These are phyloP conservation scores for Angophora floribunda DNA, from an alignment of 345 rosid species.

Conservation along the genomic window DNA sequence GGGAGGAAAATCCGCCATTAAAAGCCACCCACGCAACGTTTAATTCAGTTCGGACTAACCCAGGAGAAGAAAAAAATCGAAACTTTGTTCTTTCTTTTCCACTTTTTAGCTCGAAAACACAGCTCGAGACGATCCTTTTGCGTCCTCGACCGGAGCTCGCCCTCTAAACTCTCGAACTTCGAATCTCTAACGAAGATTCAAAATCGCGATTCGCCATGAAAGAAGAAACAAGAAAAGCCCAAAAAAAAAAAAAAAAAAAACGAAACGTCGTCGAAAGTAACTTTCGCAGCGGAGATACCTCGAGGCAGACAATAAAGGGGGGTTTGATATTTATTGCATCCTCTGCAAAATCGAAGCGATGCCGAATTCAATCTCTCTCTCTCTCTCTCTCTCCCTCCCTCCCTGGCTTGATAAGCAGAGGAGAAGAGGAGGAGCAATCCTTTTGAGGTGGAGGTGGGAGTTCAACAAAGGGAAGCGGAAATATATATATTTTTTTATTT, in stretches of 20 bases:
- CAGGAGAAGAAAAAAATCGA: neutral
- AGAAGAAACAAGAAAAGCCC: no score
- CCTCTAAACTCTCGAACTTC: neutral
- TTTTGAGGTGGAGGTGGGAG: neutral
- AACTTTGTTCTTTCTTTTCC: neutral
- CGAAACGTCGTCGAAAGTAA: neutral
- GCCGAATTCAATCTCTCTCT: neutral
- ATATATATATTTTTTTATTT: neutral
- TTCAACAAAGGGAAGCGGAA: neutral
- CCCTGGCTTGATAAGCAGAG: neutral
- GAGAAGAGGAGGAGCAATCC: neutral
- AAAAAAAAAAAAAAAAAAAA: neutral
- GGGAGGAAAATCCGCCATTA: neutral
- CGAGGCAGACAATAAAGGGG: neutral
- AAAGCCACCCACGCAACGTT: neutral
- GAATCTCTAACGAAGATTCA: slow-evolving; percentile 23
- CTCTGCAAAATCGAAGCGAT: neutral
- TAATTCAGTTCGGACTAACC: neutral
- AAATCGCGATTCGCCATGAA: neutral
- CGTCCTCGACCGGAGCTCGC: neutral
- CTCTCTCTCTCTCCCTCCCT: neutral
- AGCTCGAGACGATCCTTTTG: neutral
- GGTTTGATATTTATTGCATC: neutral
- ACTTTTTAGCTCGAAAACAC: neutral
- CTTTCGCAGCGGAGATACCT: slow-evolving; percentile 7